Conservation (phyloP, 805 yeast genomes). For the Starmerella vaccinii region DNA sequence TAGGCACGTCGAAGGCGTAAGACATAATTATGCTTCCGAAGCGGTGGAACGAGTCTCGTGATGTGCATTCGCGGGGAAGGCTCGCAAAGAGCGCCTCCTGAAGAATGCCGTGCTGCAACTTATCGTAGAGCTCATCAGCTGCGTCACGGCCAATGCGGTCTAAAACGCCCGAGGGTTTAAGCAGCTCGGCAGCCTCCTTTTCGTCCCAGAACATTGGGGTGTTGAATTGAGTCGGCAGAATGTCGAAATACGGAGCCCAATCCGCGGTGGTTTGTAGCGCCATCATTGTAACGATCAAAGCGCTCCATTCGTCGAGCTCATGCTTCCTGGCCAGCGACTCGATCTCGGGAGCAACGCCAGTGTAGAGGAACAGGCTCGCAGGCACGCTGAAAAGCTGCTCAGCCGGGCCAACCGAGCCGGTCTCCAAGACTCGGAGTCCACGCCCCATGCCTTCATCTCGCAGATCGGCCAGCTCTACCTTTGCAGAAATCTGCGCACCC, state of each 20-base stretch:
- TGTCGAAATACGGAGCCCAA: conserved; percentile 64
- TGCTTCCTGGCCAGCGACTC: conserved; percentile 24
- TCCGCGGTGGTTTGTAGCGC: conserved; percentile 48
- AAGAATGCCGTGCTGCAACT: conserved; percentile 37
- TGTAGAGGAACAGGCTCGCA: conserved; percentile 44
- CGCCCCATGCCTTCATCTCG: conserved; percentile 59
- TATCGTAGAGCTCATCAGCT: conserved; percentile 52
- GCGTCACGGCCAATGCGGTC: conserved; percentile 59
- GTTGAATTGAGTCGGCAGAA: conserved; percentile 55
- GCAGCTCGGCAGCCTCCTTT: conserved; percentile 40
- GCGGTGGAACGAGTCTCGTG: conserved; percentile 52
- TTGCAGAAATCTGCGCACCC: conserved; percentile 44
- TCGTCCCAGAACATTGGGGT: conserved; percentile 74
- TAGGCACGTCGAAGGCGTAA: conserved; percentile 71
- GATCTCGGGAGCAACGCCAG: conserved; percentile 36
- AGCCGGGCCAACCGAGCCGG: conserved; percentile 44
- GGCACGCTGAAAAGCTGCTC: conserved; percentile 67
- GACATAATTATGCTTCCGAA: conserved; percentile 79
- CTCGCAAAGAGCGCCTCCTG: conserved; percentile 20
- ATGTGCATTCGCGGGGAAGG: conserved; percentile 26
- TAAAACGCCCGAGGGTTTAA: conserved; percentile 63
- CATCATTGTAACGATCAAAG: conserved; percentile 55
- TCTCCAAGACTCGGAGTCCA: conserved; percentile 57
- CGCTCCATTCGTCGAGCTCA: conserved; percentile 59
- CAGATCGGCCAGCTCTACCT: conserved; percentile 51